Evolutionary conservation across 805 yeast species (phyloP).

Genomic region (Wickerhamiella domercqiae): DNA sequence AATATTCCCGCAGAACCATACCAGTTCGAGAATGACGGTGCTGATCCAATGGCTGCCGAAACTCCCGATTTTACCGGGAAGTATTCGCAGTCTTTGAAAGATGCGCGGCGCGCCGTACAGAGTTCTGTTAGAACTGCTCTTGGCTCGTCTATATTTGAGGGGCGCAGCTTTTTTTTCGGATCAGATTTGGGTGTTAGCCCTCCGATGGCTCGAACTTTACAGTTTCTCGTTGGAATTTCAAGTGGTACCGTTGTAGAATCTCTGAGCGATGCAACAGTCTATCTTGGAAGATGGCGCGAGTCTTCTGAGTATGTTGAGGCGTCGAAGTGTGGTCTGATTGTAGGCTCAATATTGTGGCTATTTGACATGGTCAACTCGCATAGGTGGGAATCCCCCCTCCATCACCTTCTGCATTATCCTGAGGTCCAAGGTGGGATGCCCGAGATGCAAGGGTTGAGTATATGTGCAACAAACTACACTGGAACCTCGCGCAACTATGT

Average conservation of each 20-base stretch:
- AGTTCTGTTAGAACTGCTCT: conserved; percentile 15
- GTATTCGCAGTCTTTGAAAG: conserved; percentile 9
- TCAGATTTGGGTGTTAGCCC: conserved; percentile 41
- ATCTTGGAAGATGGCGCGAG: conserved; percentile 45
- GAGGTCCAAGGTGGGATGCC: conserved; percentile 36
- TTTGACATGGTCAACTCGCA: conserved; percentile 45
- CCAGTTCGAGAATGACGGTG: conserved; percentile 23
- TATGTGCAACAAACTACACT: conserved; percentile 64
- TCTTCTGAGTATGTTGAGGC: conserved; percentile 43
- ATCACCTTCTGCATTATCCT: conserved; percentile 57
- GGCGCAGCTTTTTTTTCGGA: conserved; percentile 36
- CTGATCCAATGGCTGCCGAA: background rate
- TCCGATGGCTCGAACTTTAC: conserved; percentile 28
- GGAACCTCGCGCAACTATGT: conserved; percentile 74
- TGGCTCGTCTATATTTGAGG: conserved; percentile 23
- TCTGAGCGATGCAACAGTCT: conserved; percentile 29
- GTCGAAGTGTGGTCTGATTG: conserved; percentile 26
- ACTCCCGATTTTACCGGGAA: conserved; percentile 10
- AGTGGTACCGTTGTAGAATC: conserved; percentile 37
- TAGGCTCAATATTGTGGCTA: conserved; percentile 67
- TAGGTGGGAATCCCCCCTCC: conserved; percentile 39
- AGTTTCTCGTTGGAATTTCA: conserved; percentile 30
- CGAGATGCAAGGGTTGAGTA: conserved; percentile 37
- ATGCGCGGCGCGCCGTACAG: conserved; percentile 18
- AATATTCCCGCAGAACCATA: conserved; percentile 41